Evolutionary conservation across 2,329 filamentous ascomycete species (phyloP), one percentile per base, ranked within the genome.

Genomic region (Fusarium cyanostomum): DNA sequence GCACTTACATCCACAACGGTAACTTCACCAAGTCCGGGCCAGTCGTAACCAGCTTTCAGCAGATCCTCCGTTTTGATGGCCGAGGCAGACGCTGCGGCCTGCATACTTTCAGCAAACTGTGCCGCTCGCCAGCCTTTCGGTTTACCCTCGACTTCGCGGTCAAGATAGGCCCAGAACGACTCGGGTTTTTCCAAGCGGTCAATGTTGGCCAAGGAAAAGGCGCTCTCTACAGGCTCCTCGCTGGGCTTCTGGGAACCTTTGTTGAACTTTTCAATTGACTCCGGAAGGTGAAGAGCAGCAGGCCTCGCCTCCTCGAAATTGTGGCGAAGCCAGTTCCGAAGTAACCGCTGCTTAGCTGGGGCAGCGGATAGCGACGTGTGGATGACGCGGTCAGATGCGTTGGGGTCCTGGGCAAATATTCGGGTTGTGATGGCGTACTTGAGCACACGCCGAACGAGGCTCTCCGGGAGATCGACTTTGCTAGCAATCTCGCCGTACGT

Each of bases 291-390:
- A 53, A 72, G 66, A 53, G 72, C 68, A 1, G 70, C 73, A 3
- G 75, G 71, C 9, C 75, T 71, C 1, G 70, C 69, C 28, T 76
- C 73, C 44, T 78, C 74, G 4, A 78, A 52, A n/a, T 72, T 66
- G 15, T 75, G 73, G 6, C 69, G 68, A 5, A 79, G 65, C 34
- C 51, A 66, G 15, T 38, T 34, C 8, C 64, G 62, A 12, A 77
- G 59, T 2, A 70, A 66, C 0, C 61, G 46, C 7, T 72, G 64
- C 21, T 68, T 71, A 3, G 71, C 73, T 13, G 76, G 55, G 4
- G 71, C 71, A 5, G 77, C 75, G 3, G 77, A 78, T 3, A 72
- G 66, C 11, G 77, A 73, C 0, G 72, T 76, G 55, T 79, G 77
- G 3, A 67, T 57, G n/a, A 79, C 61, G 5, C 48, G 55, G 8